A percentile compares a stretch with the other conserved stretches of the same genome.
Evolutionary conservation across 2,329 filamentous ascomycete species (phyloP).

Genomic region (Falciphora oryzae): DNA sequence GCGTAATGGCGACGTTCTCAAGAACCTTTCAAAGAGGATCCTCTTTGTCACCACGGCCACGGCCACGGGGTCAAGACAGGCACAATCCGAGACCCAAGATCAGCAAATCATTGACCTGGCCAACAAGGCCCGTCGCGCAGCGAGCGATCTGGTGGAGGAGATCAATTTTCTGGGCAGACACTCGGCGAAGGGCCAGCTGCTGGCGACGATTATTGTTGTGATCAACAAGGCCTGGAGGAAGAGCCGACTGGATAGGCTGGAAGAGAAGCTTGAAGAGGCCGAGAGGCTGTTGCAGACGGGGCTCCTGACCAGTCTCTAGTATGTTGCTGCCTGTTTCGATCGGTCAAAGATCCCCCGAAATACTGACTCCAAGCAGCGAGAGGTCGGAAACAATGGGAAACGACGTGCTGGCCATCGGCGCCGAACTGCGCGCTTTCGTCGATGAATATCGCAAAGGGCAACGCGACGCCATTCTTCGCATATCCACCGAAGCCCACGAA

Average conservation of each 20-base stretch:
- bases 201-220: slow-evolving; percentile 4
- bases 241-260: slow-evolving; percentile 15
- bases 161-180: neutral
- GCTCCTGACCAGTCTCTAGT: slow-evolving; percentile 1
- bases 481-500: neutral
- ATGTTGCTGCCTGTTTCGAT: neutral
- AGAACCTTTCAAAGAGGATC: neutral
- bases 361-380: neutral
- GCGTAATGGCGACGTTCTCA: neutral
- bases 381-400: neutral
- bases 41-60: neutral
- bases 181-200: neutral
- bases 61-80: neutral
- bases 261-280: slow-evolving; percentile 15
- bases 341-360: too few relatives aligned
- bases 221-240: slow-evolving; percentile 19
- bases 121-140: neutral
- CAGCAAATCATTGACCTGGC: neutral
- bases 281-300: neutral
- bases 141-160: slow-evolving; percentile 5
- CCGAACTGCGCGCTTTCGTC: neutral
- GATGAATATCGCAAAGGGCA: neutral
- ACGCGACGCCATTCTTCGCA: neutral
- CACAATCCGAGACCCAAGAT: neutral
- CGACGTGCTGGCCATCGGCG: neutral